Evolutionary conservation across 2,329 filamentous ascomycete species (phyloP), one percentile per base, ranked within the genome.

Genomic region (Xylariaceae sp.): DNA sequence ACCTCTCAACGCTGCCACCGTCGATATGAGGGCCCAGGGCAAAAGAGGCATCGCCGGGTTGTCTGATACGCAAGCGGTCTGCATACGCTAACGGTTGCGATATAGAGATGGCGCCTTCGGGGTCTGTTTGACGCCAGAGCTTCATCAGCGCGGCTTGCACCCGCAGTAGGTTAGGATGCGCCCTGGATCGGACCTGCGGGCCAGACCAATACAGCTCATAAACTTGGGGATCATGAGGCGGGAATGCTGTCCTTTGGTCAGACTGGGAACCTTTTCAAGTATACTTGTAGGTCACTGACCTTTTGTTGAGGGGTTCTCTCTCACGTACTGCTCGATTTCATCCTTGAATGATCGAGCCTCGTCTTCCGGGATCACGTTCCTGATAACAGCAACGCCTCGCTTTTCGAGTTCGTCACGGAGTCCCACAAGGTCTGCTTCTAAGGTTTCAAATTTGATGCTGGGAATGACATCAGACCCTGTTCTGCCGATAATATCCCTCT

Each of bases 191-290:
- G 43, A 89, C 75, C 69, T 93, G 89, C 1, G 87, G 77, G 1
- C 79, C 78, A 0, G 87, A 88, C 89, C 89, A 91, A 73, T 91
- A 92, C 1, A 92, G 75, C 69, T 91, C 89, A 65, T 84, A 90
- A 5, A 92, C 88, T 44, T 89, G 85, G 0, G 88, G 88, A 42
- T 86, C 79, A 44, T 87, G 75, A 0, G 80, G 72, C 0, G 88
- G 89, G 60, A 90, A 92, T 2, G 85, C 88, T 81, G 40, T 19
- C 32, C 2, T 12, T 41, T 19, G 46, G 26, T 49, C 26, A 43
- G 42, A 18, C n/a, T 20, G 21, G 2, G 4, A 21, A 19, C 40
- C n/a, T 7, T 2, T n/a, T 20, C 43, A 16, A 12, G 2, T 18
- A 19, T 48, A 44, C 43, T 18, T 48, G 10, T 7, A 26, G 7